Conservation (phyloP, 1,284 basidiomycete genomes). For the Leccinum variabile region DNA sequence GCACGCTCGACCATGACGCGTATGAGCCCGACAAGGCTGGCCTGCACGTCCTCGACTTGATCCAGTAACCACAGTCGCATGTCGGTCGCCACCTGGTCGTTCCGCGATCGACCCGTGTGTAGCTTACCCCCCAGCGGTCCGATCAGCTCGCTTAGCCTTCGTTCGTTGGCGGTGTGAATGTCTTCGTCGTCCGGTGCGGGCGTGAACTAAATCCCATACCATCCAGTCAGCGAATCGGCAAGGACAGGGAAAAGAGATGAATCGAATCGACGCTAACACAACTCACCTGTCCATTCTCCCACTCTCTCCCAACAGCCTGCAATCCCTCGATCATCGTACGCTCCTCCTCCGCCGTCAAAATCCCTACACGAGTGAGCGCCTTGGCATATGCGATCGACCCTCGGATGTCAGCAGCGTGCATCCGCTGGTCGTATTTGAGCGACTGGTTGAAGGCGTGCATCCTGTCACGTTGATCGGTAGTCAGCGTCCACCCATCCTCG, state of each 20-base stretch:
- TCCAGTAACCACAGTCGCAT: conserved; percentile 95
- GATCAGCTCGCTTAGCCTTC: conserved; percentile 90
- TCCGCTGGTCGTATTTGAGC: conserved; percentile 90
- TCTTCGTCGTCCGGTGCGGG: conserved; percentile 89
- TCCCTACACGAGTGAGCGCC: conserved; percentile 76
- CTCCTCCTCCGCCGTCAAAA: conserved; percentile 78
- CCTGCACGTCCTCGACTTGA: conserved; percentile 71
- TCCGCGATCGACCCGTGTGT: conserved; percentile 94
- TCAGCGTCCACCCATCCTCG: conserved; percentile 9
- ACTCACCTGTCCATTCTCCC: conserved; percentile 71
- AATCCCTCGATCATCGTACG: conserved; percentile 79
- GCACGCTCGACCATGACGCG: conserved; percentile 89
- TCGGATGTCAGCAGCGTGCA: conserved; percentile 89
- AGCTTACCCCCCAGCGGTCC: conserved; percentile 90
- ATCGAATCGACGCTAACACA: not conserved
- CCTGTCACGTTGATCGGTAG: conserved; percentile 40
- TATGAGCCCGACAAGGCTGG: conserved; percentile 77
- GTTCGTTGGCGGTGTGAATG: conserved; percentile 99
- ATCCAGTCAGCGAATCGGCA: not conserved
- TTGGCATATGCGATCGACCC: conserved; percentile 97
- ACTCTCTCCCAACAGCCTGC: conserved; percentile 78
- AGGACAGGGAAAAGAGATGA: not conserved
- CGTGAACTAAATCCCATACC: conserved; percentile 53
- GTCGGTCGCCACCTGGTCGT: conserved; percentile 98
- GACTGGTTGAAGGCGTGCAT: conserved; percentile 98